Conservation (phyloP, 2,329 filamentous ascomycete genomes). For the Gliomastix tumulicola region DNA sequence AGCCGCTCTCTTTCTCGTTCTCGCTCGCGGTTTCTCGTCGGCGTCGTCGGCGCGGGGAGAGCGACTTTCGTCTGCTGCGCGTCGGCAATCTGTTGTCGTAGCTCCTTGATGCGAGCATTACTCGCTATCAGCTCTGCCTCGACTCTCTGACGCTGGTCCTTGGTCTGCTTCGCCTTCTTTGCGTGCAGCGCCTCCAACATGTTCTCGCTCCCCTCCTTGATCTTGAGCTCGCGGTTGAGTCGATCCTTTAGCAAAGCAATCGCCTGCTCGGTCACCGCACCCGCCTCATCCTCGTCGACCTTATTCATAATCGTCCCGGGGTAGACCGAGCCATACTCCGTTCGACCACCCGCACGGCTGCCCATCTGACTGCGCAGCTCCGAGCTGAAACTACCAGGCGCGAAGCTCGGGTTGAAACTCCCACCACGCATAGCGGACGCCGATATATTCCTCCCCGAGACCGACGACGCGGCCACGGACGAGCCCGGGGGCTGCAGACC, state of each 20-base stretch:
- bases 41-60: constrained; percentile 36
- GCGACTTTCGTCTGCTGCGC: constrained; percentile 42
- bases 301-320: constrained; percentile 42
- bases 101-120: constrained; percentile 62
- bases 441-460: constrained; percentile 41
- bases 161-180: constrained; percentile 93
- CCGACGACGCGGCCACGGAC: no score
- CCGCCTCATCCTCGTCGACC: constrained; percentile 54
- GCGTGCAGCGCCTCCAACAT: constrained; percentile 89
- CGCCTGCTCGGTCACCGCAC: constrained; percentile 59
- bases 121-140: constrained; percentile 88
- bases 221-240: constrained; percentile 93
- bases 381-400: constrained; percentile 81
- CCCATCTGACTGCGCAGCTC: constrained; percentile 69
- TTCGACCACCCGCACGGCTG: constrained; percentile 25
- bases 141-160: constrained; percentile 71
- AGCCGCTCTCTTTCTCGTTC: no score
- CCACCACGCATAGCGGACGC: constrained; percentile 2
- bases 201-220: constrained; percentile 96
- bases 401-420: constrained; percentile 63
- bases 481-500: constrained; percentile 14
- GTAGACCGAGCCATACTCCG: constrained; percentile 27
- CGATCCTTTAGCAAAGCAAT: constrained; percentile 72
- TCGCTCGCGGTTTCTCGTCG: constrained; percentile 43
- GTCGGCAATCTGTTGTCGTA: constrained; percentile 54